Conservation (phyloP, 2,329 filamentous ascomycete species). For the Ampelomyces quisqualis region DNA sequence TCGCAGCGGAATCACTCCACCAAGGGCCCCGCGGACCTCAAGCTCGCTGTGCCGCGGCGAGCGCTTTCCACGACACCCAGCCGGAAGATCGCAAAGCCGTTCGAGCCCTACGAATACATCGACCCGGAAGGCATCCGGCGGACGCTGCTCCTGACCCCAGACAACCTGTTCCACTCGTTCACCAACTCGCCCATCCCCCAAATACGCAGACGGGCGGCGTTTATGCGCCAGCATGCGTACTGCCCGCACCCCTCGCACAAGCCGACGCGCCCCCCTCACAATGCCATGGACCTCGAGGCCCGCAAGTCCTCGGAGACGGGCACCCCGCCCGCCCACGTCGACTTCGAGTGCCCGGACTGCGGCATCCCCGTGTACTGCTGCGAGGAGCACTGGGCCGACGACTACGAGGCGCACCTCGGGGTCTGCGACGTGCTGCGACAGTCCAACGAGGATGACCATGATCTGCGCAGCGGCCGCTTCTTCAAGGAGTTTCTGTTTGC, state of each 20-base stretch:
- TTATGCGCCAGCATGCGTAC: slow-evolving; percentile 89
- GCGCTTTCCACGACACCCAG: slow-evolving; percentile 35
- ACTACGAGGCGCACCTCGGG: slow-evolving; percentile 89
- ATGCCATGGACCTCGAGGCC: slow-evolving; percentile 64
- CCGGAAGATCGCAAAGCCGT: slow-evolving; percentile 30
- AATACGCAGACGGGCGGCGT: slow-evolving; percentile 83
- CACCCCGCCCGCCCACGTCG: slow-evolving; percentile 74
- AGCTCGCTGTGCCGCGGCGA: slow-evolving; percentile 29
- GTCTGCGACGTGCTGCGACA: slow-evolving; percentile 88
- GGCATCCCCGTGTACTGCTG: slow-evolving; percentile 92
- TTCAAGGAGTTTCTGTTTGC: slow-evolving; percentile 95
- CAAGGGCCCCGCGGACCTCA: slow-evolving; percentile 28
- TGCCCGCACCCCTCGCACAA: slow-evolving; percentile 90
- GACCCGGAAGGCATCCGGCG: slow-evolving; percentile 38
- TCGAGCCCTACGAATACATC: slow-evolving; percentile 41
- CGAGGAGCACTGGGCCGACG: slow-evolving; percentile 92
- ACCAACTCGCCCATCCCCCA: slow-evolving; percentile 83
- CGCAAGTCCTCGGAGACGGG: slow-evolving; percentile 57
- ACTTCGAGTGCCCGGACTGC: slow-evolving; percentile 95
- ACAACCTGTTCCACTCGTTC: slow-evolving; percentile 93
- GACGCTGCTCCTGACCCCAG: slow-evolving; percentile 58
- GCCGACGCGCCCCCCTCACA: slow-evolving; percentile 67
- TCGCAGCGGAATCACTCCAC: slow-evolving; percentile 37
- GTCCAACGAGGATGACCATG: slow-evolving; percentile 98
- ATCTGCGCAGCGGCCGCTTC: slow-evolving; percentile 82